phyloP scores from a whole-genome alignment of 257 asterid species.

The Cynanchum wilfordii region DNA sequence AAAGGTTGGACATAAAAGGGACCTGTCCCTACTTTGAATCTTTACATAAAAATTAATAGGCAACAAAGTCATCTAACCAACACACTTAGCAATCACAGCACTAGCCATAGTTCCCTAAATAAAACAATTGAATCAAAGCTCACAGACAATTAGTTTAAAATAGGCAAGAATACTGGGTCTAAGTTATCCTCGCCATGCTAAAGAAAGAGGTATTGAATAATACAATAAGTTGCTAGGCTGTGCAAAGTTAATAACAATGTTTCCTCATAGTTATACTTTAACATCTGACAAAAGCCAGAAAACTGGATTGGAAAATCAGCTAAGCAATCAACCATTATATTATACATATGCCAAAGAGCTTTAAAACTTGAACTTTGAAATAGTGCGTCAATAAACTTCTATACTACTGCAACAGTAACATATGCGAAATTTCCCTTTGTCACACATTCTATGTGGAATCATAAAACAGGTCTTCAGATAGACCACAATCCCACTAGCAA shows the following conservation, averaged over 20 bases:
- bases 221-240: neutral
- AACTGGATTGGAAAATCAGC: neutral
- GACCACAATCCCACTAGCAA: neutral
- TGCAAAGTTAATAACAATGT: neutral
- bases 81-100: neutral
- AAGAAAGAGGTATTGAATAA: neutral
- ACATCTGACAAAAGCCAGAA: neutral
- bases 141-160: neutral
- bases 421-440: neutral
- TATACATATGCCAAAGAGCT: neutral
- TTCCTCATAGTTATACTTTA: neutral
- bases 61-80: neutral
- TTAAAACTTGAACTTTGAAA: neutral
- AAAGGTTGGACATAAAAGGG: neutral
- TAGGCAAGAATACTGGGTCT: neutral
- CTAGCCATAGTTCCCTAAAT: neutral
- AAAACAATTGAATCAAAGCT: neutral
- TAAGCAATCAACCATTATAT: neutral
- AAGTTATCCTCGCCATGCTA: neutral
- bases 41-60: neutral
- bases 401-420: neutral
- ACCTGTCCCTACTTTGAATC: neutral
- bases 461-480: too few relatives aligned
- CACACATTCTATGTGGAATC: neutral
- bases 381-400: neutral